Evolutionary conservation across 2,329 filamentous ascomycete species (phyloP).

Genomic region (Diplocarpon mali): DNA sequence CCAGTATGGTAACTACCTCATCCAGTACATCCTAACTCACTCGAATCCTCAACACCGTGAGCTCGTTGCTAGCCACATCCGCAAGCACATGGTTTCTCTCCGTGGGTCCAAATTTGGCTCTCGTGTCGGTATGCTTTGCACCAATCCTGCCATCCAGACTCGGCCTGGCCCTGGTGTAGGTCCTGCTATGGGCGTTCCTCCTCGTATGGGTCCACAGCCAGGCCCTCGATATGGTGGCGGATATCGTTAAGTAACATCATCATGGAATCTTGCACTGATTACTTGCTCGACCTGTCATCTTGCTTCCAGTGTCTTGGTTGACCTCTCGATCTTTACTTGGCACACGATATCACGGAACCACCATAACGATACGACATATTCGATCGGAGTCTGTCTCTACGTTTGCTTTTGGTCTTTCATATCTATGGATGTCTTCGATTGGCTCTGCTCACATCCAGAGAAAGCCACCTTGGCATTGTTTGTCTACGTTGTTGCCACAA

Average conservation of each 20-base stretch:
- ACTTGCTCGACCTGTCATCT: constrained; percentile 20
- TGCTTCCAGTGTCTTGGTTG: constrained; percentile 22
- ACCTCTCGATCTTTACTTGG: constrained; percentile 24
- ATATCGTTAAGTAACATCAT: constrained; percentile 39
- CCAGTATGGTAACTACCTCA: constrained; percentile 96
- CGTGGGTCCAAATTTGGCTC: constrained; percentile 98
- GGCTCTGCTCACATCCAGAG: constrained; percentile 23
- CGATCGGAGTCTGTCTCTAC: constrained; percentile 20
- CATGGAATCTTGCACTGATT: constrained; percentile 13
- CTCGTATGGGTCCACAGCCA: constrained; percentile 43
- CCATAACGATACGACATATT: constrained; percentile 26
- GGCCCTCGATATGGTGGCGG: constrained; percentile 44
- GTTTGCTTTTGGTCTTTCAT: constrained; percentile 26
- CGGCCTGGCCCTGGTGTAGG: constrained; percentile 78
- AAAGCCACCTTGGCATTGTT: constrained; percentile 25
- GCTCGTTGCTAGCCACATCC: constrained; percentile 84
- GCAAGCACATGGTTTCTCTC: constrained; percentile 98
- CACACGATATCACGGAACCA: constrained; percentile 23
- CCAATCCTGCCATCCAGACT: constrained; percentile 81
- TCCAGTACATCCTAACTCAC: constrained; percentile 93
- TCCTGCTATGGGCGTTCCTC: constrained; percentile 43
- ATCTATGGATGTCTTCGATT: constrained; percentile 27
- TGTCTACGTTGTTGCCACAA: constrained; percentile 14
- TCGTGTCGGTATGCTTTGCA: constrained; percentile 96
- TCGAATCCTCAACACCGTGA: constrained; percentile 82